Conservation (phyloP, 1,284 basidiomycete genomes). For the Marasmius tenuissimus region DNA sequence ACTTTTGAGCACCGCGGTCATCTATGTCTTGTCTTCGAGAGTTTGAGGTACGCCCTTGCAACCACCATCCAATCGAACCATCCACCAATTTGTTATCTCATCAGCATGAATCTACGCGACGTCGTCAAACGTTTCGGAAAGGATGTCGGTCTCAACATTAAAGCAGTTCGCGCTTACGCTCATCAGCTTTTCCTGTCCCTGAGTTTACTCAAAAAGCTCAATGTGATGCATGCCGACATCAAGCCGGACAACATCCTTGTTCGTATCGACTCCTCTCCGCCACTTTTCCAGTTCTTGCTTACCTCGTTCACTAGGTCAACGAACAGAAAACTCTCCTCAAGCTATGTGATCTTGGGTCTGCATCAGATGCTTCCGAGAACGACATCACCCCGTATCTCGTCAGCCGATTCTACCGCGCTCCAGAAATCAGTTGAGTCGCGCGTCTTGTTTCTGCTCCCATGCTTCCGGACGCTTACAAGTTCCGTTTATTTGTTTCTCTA, state of each 20-base stretch:
- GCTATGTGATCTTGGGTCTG: conserved; percentile 95
- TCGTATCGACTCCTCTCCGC: conserved; percentile 25
- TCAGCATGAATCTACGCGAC: conserved; percentile 96
- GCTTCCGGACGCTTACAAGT: conserved; percentile 3
- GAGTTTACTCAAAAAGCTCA: conserved; percentile 83
- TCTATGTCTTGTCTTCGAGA: conserved; percentile 96
- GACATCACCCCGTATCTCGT: conserved; percentile 99
- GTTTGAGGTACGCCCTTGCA: conserved; percentile 65
- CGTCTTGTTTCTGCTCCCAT: not conserved
- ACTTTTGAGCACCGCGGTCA: conserved; percentile 98
- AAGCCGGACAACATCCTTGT: conserved; percentile 97
- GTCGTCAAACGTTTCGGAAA: conserved; percentile 99
- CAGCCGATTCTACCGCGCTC: conserved; percentile 96
- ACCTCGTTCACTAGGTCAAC: conserved; percentile 65
- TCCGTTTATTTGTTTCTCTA: conserved; percentile 30
- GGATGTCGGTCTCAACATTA: conserved; percentile 94
- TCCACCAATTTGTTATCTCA: conserved; percentile 7
- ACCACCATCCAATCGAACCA: not conserved
- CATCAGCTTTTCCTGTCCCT: conserved; percentile 94
- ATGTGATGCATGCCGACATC: conserved; percentile 97
- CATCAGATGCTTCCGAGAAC: conserved; percentile 90
- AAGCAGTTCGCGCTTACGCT: conserved; percentile 96
- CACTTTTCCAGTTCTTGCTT: conserved; percentile 8
- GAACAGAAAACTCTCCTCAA: conserved; percentile 94
- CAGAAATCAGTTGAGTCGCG: conserved; percentile 87